Conservation (phyloP, 176 grass and related monocot genomes). For the Rhynchospora breviuscula region DNA sequence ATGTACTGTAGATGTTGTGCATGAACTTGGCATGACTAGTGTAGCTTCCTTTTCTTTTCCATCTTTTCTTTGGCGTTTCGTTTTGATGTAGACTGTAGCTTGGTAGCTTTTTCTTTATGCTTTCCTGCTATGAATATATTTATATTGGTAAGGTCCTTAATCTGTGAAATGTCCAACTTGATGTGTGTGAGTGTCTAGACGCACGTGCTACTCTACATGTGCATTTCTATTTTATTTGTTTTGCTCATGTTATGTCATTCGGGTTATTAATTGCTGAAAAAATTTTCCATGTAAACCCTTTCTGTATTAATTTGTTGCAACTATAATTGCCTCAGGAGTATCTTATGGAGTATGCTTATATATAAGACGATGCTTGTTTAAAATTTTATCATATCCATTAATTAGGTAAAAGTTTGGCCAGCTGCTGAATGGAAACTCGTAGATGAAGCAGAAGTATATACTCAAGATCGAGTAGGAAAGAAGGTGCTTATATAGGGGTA, state of each 20-base stretch:
- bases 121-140: neutral
- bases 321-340: neutral
- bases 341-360: neutral
- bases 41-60: neutral
- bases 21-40: neutral
- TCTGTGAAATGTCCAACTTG: neutral
- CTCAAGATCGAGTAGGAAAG: neutral
- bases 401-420: conserved; percentile 15
- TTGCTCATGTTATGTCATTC: neutral
- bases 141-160: neutral
- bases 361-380: neutral
- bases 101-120: neutral
- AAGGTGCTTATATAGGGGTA: neutral
- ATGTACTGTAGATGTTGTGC: neutral
- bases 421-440: neutral
- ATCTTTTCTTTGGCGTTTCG: neutral
- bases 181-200: neutral
- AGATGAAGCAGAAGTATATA: neutral
- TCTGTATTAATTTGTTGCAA: neutral
- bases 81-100: neutral
- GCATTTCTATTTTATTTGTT: neutral
- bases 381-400: neutral
- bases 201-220: neutral
- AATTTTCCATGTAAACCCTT: neutral
- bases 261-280: neutral